Evolutionary conservation across 2,329 filamentous ascomycete genomes (phyloP).

Genomic region (Botryotinia narcissicola): DNA sequence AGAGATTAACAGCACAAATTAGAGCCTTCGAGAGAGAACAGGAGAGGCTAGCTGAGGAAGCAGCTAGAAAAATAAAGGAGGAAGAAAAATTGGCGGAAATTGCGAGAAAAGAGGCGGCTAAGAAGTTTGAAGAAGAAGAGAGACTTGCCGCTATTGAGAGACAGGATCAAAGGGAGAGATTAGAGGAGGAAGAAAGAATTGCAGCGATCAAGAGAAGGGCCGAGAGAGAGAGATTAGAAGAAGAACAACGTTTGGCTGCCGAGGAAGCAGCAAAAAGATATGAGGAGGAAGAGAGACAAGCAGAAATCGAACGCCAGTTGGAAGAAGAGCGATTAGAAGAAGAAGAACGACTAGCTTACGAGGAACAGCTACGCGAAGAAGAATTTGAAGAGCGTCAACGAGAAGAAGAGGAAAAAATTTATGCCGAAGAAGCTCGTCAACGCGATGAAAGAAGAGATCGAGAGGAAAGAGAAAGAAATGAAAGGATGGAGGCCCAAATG

Average conservation of each 20-base stretch:
- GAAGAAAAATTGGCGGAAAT: conserved; percentile 8
- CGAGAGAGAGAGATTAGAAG: conserved; percentile 1
- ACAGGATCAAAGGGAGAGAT: not conserved
- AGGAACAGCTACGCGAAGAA: conserved; percentile 15
- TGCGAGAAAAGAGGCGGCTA: conserved; percentile 3
- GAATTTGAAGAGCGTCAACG: conserved; percentile 12
- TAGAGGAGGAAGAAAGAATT: conserved; percentile 5
- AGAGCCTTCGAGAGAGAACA: conserved; percentile 21
- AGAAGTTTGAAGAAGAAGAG: conserved; percentile 9
- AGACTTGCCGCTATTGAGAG: conserved; percentile 2
- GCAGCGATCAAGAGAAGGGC: not conserved
- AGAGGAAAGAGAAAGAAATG: not conserved
- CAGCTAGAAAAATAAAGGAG: conserved; percentile 18
- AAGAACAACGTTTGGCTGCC: conserved; percentile 15
- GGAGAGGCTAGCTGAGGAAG: conserved; percentile 19
- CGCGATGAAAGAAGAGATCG: conserved; percentile 7
- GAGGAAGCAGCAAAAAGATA: not conserved
- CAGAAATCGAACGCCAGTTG: conserved; percentile 1
- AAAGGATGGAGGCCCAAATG: conserved; percentile 11
- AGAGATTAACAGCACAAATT: conserved; percentile 21
- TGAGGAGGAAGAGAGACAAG: conserved; percentile 9
- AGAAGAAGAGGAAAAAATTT: conserved; percentile 14
- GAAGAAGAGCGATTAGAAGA: conserved; percentile 13
- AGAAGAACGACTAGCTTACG: conserved; percentile 11
- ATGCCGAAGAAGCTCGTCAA: conserved; percentile 12